Evolutionary conservation across 2,329 filamentous ascomycete species (phyloP), one percentile per base, ranked within the genome.

Genomic region (Fusarium lateritium): DNA sequence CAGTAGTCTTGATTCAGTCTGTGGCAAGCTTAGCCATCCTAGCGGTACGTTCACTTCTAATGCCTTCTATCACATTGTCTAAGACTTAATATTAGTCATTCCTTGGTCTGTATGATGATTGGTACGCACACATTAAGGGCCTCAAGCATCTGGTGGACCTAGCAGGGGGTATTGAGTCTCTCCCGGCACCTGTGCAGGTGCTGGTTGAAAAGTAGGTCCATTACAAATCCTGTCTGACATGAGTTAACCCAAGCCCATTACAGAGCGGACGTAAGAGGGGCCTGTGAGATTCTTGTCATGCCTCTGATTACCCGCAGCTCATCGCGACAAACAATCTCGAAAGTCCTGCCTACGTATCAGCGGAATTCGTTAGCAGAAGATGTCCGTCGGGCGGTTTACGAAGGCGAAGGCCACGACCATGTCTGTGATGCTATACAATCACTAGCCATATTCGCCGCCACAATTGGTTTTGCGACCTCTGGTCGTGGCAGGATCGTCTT

Each of bases 251-350:
- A 22, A 26, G 5, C 1, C 8, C 17, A 39, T 9, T 21, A 9
- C 21, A 60, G 56, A 36, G 56, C 56, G n/a, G 40, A 55, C 8
- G 19, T 60, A 13, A 47, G 46, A 5, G 56, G 56, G 7, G 56
- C 56, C 7, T 55, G 34, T 7, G 56, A 56, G 17, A 34, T 55
- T 24, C 42, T 14, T 5, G 47, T 22, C 17, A 24, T 54, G 17
- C 56, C 50, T 17, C 31, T 55, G 10, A 43, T 60, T 4, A 3
- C 39, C 5, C 24, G 28, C 13, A 22, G 2, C 5, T 31, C n/a
- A 7, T 10, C 26, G 1, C 49, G 28, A 10, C 22, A 31, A 15
- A 28, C 42, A 13, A 22, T 60, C 11, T 55, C 50, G 9, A 7
- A 15, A 15, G 40, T 9, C 6, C 34, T 60, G 26, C 42, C 50